Evolutionary conservation across 78 protist genomes (phyloP), one percentile per base, ranked within the genome.

Genomic region (Neovahlkampfia damariscottae): DNA sequence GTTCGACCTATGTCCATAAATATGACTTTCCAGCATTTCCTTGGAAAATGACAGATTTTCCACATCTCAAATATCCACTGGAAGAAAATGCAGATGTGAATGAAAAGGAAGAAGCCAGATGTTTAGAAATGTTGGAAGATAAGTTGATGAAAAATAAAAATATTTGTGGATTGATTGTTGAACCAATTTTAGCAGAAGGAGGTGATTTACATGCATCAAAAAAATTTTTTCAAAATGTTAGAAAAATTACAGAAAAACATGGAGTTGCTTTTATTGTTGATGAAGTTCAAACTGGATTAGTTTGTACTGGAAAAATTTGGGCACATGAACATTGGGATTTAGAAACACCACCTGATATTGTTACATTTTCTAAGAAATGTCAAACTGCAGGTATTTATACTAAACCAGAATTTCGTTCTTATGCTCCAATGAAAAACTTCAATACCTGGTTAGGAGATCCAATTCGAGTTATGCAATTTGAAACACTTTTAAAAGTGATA

Each of bases 361-460:
- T 89, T 36, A 81, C 91, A n/a, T 89, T 89, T 72, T 58, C 86
- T 58, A 89, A 89, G 77, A 89, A 88, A 41, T 7, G 39, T 7
- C 79, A 76, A 3, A 50, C 62, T 77, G 79, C 81, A 3, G 81
- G 81, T 2, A 68, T 50, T 69, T 88, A 80, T 62, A 87, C 81
- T 77, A 77, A 72, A 73, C 62, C 78, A 28, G 87, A 88, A 2
- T 79, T 32, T 38, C 72, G 87, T 38, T 83, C 86, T 30, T 50
- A 74, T 0, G 82, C 77, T 39, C 31, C 81, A 8, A 86, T 80
- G 79, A 67, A 88, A 67, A 86, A 83, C 77, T 86, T 84, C 81
- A 86, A 86, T 78, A 86, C 90, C 7, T 89, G 90, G 90, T 68
- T 86, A 81, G 90, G 90, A 38, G 93, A 89, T 71, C 93, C 90